These are phyloP conservation scores for Podosphaera aphanis DNA, from an alignment of 2,329 filamentous ascomycete genomes.

Conservation along the genomic window DNA sequence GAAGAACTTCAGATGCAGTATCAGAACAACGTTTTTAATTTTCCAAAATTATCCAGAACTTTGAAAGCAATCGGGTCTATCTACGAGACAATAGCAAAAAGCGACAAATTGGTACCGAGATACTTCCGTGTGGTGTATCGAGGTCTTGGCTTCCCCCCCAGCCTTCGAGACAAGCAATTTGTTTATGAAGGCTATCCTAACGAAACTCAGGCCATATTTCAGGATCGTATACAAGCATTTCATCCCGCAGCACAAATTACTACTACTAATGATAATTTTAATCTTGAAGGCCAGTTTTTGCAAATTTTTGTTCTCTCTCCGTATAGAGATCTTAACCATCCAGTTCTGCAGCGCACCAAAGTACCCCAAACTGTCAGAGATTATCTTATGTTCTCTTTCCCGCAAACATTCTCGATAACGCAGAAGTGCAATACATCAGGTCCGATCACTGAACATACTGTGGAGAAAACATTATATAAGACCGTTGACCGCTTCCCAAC, in stretches of 20 bases:
- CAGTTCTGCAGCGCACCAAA: conserved; percentile 69
- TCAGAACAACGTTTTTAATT: conserved; percentile 73
- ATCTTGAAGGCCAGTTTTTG: conserved; percentile 76
- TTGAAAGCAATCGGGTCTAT: conserved; percentile 81
- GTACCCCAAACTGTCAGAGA: conserved; percentile 69
- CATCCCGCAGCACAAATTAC: conserved; percentile 58
- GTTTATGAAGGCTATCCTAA: conserved; percentile 64
- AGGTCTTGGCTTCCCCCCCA: conserved; percentile 66
- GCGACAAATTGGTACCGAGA: conserved; percentile 52
- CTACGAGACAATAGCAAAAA: conserved; percentile 69
- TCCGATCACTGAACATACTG: conserved; percentile 46
- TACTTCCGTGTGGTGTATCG: conserved; percentile 85
- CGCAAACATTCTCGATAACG: conserved; percentile 57
- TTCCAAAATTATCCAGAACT: conserved; percentile 69
- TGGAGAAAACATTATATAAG: conserved; percentile 66
- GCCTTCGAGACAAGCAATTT: conserved; percentile 70
- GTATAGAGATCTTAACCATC: conserved; percentile 60
- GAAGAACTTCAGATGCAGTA: conserved; percentile 83
- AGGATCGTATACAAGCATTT: conserved; percentile 84
- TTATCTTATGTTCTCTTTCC: conserved; percentile 56
- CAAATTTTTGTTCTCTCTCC: conserved; percentile 61
- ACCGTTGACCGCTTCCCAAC: conserved; percentile 78
- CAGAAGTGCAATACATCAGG: conserved; percentile 46
- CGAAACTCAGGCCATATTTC: conserved; percentile 61
- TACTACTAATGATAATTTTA: conserved; percentile 38